Evolutionary conservation across 2,329 filamentous ascomycete genomes (phyloP), one percentile per base, ranked within the genome.

Genomic region (Ophiosphaerella korrae): DNA sequence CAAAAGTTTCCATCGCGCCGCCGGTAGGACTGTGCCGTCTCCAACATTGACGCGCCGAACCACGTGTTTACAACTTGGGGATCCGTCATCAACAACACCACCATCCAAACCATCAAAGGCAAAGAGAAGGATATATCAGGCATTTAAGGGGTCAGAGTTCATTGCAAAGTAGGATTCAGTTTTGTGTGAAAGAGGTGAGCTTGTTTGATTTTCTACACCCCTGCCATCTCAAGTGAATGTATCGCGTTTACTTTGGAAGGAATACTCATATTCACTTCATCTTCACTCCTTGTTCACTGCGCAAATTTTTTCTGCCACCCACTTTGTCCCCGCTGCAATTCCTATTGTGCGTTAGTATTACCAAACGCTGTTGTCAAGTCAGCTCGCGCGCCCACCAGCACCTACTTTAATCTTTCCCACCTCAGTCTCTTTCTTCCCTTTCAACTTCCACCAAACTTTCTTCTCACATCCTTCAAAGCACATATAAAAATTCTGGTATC

Each of bases 21-120:
- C 13, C 37, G 48, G 36, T 47, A 64, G 59, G 33, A 47, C 55
- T 49, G 43, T 43, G 47, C 37, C 32, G 26, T 37, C 42, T 31
- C 50, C 38, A 39, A 43, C 46, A 46, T 57, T 45, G 63, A 72
- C 64, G 68, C 70, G 63, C 67, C 42, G 58, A 48, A 48, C 26
- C 53, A 46, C 44, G 44, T 46, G 44, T 46, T 46, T 46, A 41
- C 44, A 31, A 18, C 32, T 29, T 23, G 12, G 18, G 50, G 44
- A 44, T 37, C 46, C 51, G 33, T 37, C 51, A 46, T 52, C 50
- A 47, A 52, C 57, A 56, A 45, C 44, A 41, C 31, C 51, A 35
- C 42, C 49, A 48, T 46, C 29, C 14, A 16, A 43, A 52, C 32
- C 42, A 53, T 54, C 43, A 52, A 53, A 47, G 40, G 43, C 26